Evolutionary conservation across 2,329 filamentous ascomycete genomes (phyloP).

Genomic region (Ramichloridium luteum): DNA sequence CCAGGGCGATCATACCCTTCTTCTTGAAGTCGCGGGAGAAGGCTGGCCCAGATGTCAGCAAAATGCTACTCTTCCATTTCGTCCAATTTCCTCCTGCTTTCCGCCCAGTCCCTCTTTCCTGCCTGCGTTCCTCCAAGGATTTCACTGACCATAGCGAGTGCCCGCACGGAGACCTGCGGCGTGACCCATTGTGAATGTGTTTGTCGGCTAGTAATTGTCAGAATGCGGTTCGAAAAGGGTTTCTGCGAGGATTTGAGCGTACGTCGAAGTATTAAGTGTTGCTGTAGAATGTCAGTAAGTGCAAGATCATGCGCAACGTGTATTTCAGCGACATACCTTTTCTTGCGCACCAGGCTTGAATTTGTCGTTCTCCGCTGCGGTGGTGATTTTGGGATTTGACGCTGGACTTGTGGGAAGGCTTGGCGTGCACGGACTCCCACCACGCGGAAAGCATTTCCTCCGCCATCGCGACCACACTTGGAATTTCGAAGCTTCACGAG

Average conservation of each 20-base stretch:
- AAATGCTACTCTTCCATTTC: conserved; percentile 4
- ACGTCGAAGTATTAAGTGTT: conserved; percentile 1
- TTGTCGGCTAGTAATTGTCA: conserved; percentile 16
- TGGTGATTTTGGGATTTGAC: conserved; percentile 4
- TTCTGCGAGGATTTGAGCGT: not conserved
- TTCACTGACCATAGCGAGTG: conserved; percentile 30
- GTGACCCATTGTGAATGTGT: conserved; percentile 40
- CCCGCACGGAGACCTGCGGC: conserved; percentile 34
- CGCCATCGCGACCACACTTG: not conserved
- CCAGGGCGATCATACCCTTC: conserved; percentile 86
- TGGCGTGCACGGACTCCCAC: not conserved
- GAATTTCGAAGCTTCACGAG: not conserved
- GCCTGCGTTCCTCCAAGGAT: conserved; percentile 2
- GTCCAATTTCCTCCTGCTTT: conserved; percentile 39
- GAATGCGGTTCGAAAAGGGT: conserved; percentile 2
- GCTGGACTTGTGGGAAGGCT: no score
- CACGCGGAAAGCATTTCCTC: conserved; percentile 3
- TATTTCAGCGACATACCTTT: conserved; percentile 1
- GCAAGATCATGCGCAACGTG: conserved; percentile 1
- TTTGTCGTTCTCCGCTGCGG: not conserved
- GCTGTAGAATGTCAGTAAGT: conserved; percentile 1
- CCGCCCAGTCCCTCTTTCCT: conserved; percentile 5
- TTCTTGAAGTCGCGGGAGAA: conserved; percentile 92
- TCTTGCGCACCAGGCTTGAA: not conserved
- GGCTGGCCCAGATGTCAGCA: conserved; percentile 30